A percentile compares a stretch with the other conserved stretches of the same genome.
phyloP scores from a whole-genome alignment of 768 basidiomycete species.

The Trametes cubensis region DNA sequence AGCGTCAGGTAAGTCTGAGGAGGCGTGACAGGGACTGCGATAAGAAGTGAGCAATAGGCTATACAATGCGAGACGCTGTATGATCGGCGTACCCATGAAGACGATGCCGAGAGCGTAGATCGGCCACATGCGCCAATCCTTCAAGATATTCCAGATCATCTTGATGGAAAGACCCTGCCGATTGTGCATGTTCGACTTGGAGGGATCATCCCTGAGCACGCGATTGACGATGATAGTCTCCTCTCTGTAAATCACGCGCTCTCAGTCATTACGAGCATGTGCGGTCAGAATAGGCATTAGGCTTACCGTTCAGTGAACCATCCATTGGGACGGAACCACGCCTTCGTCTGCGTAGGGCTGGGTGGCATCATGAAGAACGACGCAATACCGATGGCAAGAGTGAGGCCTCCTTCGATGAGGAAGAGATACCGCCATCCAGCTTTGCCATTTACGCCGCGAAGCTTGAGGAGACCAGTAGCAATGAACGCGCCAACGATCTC shows the following conservation, averaged over 20 bases:
- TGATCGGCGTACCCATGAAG: conserved; percentile 48
- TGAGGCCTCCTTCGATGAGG: conserved; percentile 55
- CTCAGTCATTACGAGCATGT: no score
- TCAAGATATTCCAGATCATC: conserved; percentile 54
- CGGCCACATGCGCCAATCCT: conserved; percentile 69
- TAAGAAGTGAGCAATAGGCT: conserved; percentile 1
- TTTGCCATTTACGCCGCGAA: conserved; percentile 55
- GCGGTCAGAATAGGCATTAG: no score
- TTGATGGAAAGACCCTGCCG: conserved; percentile 57
- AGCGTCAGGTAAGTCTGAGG: conserved; percentile 68
- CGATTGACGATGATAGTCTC: conserved; percentile 66
- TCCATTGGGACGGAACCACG: conserved; percentile 60
- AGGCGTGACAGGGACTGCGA: conserved; percentile 56
- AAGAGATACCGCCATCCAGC: conserved; percentile 65
- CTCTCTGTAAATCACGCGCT: no score
- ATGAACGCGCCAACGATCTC: conserved; percentile 63
- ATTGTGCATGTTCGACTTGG: conserved; percentile 73
- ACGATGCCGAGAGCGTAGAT: conserved; percentile 58
- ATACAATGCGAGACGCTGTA: not conserved
- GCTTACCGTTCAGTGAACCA: conserved; percentile 64
- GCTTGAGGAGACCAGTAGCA: conserved; percentile 60
- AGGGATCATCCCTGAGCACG: conserved; percentile 65
- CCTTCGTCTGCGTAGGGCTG: conserved; percentile 64
- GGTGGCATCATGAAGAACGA: conserved; percentile 64
- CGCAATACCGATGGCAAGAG: conserved; percentile 50